phyloP scores from a whole-genome alignment of 169 alveolate genomes.

The Plasmodium gonderi region DNA sequence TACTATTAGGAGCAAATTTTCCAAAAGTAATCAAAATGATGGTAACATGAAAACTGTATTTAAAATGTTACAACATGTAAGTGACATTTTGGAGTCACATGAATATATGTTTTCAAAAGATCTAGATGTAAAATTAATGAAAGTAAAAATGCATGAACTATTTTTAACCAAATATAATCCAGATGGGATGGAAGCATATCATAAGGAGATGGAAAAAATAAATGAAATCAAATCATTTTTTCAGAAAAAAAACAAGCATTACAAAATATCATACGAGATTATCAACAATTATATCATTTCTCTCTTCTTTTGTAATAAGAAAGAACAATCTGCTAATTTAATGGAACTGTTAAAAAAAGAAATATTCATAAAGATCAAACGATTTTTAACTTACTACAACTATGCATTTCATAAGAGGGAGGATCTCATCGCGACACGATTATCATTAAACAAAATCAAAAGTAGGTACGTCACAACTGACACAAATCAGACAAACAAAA shows the following conservation, averaged over 20 bases:
- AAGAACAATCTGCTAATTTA: constrained; percentile 20
- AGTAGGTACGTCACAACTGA: not conserved
- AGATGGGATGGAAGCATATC: constrained; percentile 7
- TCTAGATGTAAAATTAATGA: constrained; percentile 37
- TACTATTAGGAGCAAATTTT: constrained; percentile 9
- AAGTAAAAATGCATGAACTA: constrained; percentile 56
- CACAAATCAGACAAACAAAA: not conserved
- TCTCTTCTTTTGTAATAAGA: constrained; percentile 19
- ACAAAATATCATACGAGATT: constrained; percentile 40
- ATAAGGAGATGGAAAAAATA: not conserved
- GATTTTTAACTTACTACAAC: not conserved
- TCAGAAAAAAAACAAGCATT: not conserved
- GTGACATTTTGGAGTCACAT: not conserved
- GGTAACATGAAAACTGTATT: not conserved
- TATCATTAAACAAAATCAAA: not conserved
- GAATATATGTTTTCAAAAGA: not conserved
- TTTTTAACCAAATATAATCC: constrained; percentile 59
- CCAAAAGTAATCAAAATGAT: not conserved
- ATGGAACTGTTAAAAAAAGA: constrained; percentile 34
- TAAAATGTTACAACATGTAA: constrained; percentile 3
- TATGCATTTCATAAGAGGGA: not conserved
- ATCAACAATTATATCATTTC: constrained; percentile 63
- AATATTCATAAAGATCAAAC: constrained; percentile 43
- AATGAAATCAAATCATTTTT: constrained; percentile 17
- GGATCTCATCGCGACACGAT: not conserved